A percentile compares a stretch with the other conserved stretches of the same genome.
Evolutionary conservation across 139 green algal genomes (phyloP).

Genomic region (Tetradesmus obliquus): DNA sequence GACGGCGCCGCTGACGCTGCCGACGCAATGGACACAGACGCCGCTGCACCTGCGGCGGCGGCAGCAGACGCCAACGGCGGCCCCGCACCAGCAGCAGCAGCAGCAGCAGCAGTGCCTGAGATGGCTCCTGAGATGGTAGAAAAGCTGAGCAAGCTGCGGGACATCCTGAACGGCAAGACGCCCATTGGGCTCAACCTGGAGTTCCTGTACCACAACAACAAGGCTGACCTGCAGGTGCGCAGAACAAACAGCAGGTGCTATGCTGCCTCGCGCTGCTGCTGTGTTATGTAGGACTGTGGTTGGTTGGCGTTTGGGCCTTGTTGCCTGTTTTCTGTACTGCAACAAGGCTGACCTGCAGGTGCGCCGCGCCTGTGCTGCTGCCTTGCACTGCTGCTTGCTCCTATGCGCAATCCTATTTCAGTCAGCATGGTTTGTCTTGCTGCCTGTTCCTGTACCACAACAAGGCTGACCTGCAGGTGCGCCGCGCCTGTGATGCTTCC

Average conservation of each 20-base stretch:
- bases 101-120: slow-evolving; percentile 23
- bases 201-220: slow-evolving; percentile 88
- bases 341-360: background rate
- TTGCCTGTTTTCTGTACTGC: background rate
- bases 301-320: background rate
- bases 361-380: slow-evolving; percentile 4
- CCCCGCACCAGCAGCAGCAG: background rate
- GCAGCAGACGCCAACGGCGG: background rate
- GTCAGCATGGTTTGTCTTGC: too few species aligned
- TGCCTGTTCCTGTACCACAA: slow-evolving; percentile 86
- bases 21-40: slow-evolving; percentile 56
- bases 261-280: background rate
- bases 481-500: background rate
- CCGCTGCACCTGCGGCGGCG: slow-evolving; percentile 32
- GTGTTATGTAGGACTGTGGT: background rate
- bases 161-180: slow-evolving; percentile 87
- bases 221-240: slow-evolving; percentile 67
- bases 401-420: too few species aligned
- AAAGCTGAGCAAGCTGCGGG: slow-evolving; percentile 63
- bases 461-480: slow-evolving; percentile 27
- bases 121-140: slow-evolving; percentile 45
- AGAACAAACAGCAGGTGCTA: background rate
- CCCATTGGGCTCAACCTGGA: slow-evolving; percentile 94
- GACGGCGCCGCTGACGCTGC: slow-evolving; percentile 7
- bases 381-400: background rate